Base-by-base conservation (phyloP, 108 stramenopile genomes). In the Skeletonema marinoi region DNA sequence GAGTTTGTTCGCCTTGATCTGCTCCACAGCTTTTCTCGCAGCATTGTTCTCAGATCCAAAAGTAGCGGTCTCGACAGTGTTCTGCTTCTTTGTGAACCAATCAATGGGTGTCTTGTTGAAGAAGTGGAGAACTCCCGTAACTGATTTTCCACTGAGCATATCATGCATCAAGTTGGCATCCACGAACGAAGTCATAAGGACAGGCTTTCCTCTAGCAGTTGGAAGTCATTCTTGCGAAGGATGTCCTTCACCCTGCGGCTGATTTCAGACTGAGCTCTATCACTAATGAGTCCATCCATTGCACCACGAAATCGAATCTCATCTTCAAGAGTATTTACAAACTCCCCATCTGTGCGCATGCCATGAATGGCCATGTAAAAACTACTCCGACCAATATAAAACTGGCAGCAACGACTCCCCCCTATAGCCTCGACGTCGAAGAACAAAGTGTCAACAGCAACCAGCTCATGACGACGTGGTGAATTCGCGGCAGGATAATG, bases 51-150 rank as follows among this genome's bases (percentile, higher is more conserved):
- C 71, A 19, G 48, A 6, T 6, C 81, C 81, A 73, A 67, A 80
- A 1, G 77, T 73, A 10, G 62, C 65, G 0, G 72, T 66, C 50
- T 78, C 90, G 46, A 67, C 46, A 73, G 65, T 70, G 12, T 70
- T 73, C 42, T 86, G 81, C 44, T 79, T 82, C 81, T 86, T 86
- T 16, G 77, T 74, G 29, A 33, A 35, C 84, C 84, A 85, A 39
- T 77, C 71, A 4, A 85, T 62, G 0, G 75, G 76, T 4, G 82
- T 54, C 6, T 9, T 35, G 58, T 82, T 86, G 9, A 77, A 19
- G 35, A 70, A 56, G 1, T 71, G 61, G 3, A 78, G 4, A 32
- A 78, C 19, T 16, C 88, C 91, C 30, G 89, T 88, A 32, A 67
- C 66, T 0, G 66, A 10, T 1, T 6, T 42, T 38, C 66, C 66